These are phyloP conservation scores for Leccinum subtestaceum DNA, from an alignment of 768 basidiomycete species.

Conservation along the genomic window DNA sequence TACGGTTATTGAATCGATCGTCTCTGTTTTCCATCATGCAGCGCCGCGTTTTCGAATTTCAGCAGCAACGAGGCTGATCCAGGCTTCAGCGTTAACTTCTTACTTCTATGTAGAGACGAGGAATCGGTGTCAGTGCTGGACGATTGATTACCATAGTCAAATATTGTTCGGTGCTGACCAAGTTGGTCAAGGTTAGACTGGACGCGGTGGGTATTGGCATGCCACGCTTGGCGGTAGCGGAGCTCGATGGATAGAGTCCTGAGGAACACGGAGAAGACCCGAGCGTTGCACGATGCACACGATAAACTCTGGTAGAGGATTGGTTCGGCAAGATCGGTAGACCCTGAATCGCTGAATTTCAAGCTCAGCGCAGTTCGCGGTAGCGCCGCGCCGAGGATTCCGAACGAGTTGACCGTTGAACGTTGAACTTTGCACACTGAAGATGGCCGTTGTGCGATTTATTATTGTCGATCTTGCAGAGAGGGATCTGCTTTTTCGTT, in stretches of 20 bases:
- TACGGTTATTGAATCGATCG: not conserved
- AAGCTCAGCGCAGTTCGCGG: slow-evolving; percentile 13
- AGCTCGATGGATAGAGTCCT: not conserved
- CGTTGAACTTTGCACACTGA: not conserved
- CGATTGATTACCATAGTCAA: not conserved
- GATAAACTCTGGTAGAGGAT: too few relatives aligned
- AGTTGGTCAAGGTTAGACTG: not conserved
- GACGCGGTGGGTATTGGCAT: not conserved
- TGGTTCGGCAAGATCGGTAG: not conserved
- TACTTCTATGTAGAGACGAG: not conserved
- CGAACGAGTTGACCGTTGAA: slow-evolving; percentile 15
- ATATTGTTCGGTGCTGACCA: too few relatives aligned
- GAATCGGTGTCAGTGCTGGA: not conserved
- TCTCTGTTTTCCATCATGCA: not conserved
- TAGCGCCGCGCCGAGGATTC: slow-evolving; percentile 20
- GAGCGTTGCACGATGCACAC: too few relatives aligned
- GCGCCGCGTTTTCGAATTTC: not conserved
- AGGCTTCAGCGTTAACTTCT: not conserved
- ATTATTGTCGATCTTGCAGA: slow-evolving; percentile 4
- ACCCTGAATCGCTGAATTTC: slow-evolving; percentile 14
- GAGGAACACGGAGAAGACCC: too few relatives aligned
- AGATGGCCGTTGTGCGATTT: not conserved
- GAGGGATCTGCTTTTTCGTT: slow-evolving; percentile 15
- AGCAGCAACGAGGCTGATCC: not conserved
- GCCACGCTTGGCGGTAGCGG: too few relatives aligned